phyloP scores from a whole-genome alignment of 2,329 filamentous ascomycete genomes.

The Epichloe gansuensis region DNA sequence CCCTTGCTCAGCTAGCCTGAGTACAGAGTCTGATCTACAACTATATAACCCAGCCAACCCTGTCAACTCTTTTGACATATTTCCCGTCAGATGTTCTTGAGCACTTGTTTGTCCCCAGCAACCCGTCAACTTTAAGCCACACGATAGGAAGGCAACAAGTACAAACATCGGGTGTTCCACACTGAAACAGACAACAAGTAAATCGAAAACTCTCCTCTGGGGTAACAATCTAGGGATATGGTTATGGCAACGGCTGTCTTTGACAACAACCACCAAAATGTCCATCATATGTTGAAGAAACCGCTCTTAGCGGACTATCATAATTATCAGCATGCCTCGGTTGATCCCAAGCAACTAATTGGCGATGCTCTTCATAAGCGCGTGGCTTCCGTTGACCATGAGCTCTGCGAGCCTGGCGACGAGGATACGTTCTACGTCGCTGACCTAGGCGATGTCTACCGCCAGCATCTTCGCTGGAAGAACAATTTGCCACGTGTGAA shows the following conservation, averaged over 20 bases:
- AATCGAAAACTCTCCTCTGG: background rate
- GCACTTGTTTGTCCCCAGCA: slow-evolving; percentile 1
- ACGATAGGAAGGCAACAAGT: background rate
- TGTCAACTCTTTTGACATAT: background rate
- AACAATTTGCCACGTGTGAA: slow-evolving; percentile 82
- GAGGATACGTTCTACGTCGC: slow-evolving; percentile 98
- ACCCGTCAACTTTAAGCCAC: slow-evolving; percentile 1
- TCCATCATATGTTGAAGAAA: slow-evolving; percentile 36
- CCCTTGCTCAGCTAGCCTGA: slow-evolving; percentile 15
- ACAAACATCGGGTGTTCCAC: background rate
- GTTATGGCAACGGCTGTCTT: slow-evolving; percentile 52
- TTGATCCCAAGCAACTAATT: slow-evolving; percentile 66
- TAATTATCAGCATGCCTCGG: slow-evolving; percentile 28
- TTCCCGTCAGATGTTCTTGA: background rate
- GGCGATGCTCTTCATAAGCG: slow-evolving; percentile 77
- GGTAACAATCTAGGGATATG: slow-evolving; percentile 36
- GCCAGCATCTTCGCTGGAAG: slow-evolving; percentile 98
- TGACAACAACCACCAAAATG: slow-evolving; percentile 38
- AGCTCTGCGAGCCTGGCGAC: slow-evolving; percentile 80
- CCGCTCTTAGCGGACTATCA: slow-evolving; percentile 25
- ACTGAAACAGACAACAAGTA: background rate
- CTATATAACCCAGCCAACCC: slow-evolving; percentile 1
- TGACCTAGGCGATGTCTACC: slow-evolving; percentile 95
- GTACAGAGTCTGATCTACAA: slow-evolving; percentile 2
- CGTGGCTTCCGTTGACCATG: slow-evolving; percentile 72